Conservation (phyloP, 2,329 filamentous ascomycete genomes). For the Cryoendolithus antarcticus region DNA sequence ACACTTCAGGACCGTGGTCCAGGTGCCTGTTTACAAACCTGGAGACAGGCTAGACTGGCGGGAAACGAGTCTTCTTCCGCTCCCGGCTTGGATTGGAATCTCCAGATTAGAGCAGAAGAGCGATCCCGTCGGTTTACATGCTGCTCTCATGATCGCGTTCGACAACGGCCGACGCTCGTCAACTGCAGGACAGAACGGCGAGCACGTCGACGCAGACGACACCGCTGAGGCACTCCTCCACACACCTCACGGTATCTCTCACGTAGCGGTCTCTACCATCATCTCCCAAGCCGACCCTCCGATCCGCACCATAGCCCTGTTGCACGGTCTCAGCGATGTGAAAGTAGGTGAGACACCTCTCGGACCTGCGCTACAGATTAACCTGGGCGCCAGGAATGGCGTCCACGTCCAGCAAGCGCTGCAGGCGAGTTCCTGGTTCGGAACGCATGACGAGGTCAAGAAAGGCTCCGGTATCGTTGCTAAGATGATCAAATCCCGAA, state of each 20-base stretch:
- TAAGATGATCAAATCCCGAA: too few relatives aligned
- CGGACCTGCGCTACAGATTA: constrained; percentile 41
- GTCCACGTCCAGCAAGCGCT: constrained; percentile 42
- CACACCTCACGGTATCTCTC: constrained; percentile 48
- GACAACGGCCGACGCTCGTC: constrained; percentile 14
- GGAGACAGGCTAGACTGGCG: constrained; percentile 31
- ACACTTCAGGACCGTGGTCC: constrained; percentile 46
- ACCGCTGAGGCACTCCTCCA: constrained; percentile 48
- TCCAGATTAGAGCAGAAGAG: constrained; percentile 42
- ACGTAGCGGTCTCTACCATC: constrained; percentile 2
- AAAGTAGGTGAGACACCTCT: constrained; percentile 26
- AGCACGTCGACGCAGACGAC: constrained; percentile 17
- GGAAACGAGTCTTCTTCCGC: constrained; percentile 28
- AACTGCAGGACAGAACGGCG: constrained; percentile 11
- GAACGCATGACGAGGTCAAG: constrained; percentile 54
- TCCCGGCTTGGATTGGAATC: constrained; percentile 52
- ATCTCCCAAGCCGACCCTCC: constrained; percentile 35
- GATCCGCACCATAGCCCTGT: constrained; percentile 43
- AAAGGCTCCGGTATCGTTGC: constrained; percentile 8
- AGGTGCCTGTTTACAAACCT: constrained; percentile 34
- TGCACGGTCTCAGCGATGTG: constrained; percentile 55
- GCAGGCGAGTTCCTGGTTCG: constrained; percentile 50
- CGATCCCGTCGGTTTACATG: constrained; percentile 49
- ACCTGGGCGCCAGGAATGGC: constrained; percentile 53
- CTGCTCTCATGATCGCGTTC: constrained; percentile 49